A percentile compares a stretch with the other conserved stretches of the same genome.
These are phyloP conservation scores for Chlorella variabilis DNA, from an alignment of 163 green algal genomes.

Conservation along the genomic window DNA sequence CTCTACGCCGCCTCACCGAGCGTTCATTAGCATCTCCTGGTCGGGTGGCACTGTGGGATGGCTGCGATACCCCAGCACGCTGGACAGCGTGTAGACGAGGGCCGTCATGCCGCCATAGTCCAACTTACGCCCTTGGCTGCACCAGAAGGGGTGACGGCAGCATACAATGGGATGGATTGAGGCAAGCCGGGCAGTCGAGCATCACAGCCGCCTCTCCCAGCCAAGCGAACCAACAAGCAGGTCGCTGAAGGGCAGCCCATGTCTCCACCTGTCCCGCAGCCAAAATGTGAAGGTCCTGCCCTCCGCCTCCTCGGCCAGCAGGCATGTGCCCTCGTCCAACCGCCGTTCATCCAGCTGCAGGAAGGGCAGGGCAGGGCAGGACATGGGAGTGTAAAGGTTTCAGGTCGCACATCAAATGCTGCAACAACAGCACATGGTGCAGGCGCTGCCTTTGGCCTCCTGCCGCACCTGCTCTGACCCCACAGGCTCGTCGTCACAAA, in stretches of 20 bases:
- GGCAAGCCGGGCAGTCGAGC: too few species aligned
- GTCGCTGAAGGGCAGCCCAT: too few species aligned
- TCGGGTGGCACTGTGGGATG: constrained; percentile 43
- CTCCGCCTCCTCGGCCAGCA: not conserved
- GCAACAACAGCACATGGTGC: too few species aligned
- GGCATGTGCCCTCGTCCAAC: not conserved
- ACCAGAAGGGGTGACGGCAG: not conserved
- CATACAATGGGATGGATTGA: too few species aligned
- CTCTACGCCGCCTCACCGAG: not conserved
- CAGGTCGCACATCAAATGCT: too few species aligned
- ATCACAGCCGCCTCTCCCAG: too few species aligned
- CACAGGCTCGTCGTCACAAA: constrained; percentile 10
- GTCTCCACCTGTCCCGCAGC: constrained; percentile 40
- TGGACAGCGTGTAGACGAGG: constrained; percentile 50
- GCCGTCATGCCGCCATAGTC: constrained; percentile 35
- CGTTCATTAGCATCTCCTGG: constrained; percentile 17
- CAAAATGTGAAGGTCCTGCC: constrained; percentile 51
- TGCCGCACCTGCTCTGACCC: too few species aligned
- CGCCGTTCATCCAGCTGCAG: not conserved
- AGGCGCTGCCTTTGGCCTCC: too few species aligned
- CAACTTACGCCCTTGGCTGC: constrained; percentile 49
- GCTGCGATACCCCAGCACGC: constrained; percentile 44
- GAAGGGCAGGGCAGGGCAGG: not conserved
- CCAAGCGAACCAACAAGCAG: too few species aligned
- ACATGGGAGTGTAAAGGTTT: too few species aligned